These are phyloP conservation scores for Pholiota molesta DNA, from an alignment of 768 basidiomycete genomes.

Conservation along the genomic window DNA sequence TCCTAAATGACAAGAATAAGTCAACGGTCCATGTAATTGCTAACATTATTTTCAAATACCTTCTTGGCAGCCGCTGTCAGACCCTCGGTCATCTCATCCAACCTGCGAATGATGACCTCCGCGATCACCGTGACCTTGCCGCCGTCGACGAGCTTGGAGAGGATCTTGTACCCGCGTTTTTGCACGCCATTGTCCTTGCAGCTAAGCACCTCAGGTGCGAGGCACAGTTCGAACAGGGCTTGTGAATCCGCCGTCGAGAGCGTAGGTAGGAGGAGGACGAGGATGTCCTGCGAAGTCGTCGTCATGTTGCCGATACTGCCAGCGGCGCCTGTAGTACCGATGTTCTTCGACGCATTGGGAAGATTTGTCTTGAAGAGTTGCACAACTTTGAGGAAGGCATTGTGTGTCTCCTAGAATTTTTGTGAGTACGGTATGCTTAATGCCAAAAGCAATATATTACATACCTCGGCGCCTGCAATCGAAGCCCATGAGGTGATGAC, in stretches of 20 bases:
- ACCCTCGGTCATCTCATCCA: conserved; percentile 67
- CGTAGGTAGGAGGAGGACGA: conserved; percentile 80
- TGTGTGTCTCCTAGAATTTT: conserved; percentile 63
- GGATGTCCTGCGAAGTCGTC: conserved; percentile 79
- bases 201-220: conserved; percentile 69
- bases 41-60: conserved; percentile 37
- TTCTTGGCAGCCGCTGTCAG: conserved; percentile 87
- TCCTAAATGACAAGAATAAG: conserved; percentile 51
- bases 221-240: conserved; percentile 68
- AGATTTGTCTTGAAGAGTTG: conserved; percentile 72
- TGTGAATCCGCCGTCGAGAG: conserved; percentile 64
- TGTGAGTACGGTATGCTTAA: background rate
- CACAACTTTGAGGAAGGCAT: conserved; percentile 79
- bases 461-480: conserved; percentile 73
- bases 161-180: conserved; percentile 92
- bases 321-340: conserved; percentile 33
- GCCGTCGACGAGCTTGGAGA: conserved; percentile 73
- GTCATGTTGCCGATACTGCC: conserved; percentile 49
- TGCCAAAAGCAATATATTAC: conserved; percentile 13
- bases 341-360: conserved; percentile 35
- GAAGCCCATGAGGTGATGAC: conserved; percentile 87
- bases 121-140: conserved; percentile 57
- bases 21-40: background rate
- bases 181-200: conserved; percentile 87
- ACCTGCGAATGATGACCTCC: conserved; percentile 60